Evolutionary conservation across 306 rosid genomes (phyloP).

Genomic region (Rosa rugosa): DNA sequence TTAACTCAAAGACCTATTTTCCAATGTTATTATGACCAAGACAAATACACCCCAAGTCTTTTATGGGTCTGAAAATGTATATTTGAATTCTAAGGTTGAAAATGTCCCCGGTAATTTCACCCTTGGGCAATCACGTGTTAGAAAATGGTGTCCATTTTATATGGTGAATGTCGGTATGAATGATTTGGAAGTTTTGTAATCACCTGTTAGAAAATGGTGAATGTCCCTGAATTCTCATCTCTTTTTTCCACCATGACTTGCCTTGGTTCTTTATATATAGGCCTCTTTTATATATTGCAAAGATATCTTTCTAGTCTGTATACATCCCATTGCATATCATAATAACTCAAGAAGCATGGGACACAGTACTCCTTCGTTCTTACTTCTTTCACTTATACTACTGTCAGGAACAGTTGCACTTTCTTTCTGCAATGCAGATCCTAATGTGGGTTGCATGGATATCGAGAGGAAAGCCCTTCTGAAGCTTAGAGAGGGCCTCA

Average conservation of each 20-base stretch:
- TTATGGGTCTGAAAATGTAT: background rate
- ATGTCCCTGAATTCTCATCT: background rate
- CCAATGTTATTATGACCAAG: background rate
- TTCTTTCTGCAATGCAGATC: slow-evolving; percentile 1
- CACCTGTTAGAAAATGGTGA: background rate
- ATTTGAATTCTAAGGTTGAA: background rate
- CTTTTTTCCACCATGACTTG: background rate
- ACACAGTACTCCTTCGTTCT: background rate
- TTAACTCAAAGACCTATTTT: background rate
- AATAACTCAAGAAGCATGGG: background rate
- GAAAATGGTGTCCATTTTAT: too few species aligned
- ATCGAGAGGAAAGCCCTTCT: slow-evolving; percentile 24
- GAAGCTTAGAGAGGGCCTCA: slow-evolving; percentile 9
- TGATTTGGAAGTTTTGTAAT: background rate
- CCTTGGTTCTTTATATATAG: background rate
- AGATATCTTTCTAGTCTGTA: too few species aligned
- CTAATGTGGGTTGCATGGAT: background rate
- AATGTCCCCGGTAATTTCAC: background rate
- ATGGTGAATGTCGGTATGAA: background rate
- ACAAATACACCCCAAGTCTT: background rate
- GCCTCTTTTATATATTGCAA: background rate
- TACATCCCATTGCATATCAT: background rate
- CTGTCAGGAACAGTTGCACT: background rate
- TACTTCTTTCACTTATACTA: background rate
- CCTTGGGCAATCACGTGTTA: too few species aligned